Evolutionary conservation across 192 early-diverging fungal species (phyloP), one percentile per base, ranked within the genome.

Genomic region (Kickxella alabastrina): DNA sequence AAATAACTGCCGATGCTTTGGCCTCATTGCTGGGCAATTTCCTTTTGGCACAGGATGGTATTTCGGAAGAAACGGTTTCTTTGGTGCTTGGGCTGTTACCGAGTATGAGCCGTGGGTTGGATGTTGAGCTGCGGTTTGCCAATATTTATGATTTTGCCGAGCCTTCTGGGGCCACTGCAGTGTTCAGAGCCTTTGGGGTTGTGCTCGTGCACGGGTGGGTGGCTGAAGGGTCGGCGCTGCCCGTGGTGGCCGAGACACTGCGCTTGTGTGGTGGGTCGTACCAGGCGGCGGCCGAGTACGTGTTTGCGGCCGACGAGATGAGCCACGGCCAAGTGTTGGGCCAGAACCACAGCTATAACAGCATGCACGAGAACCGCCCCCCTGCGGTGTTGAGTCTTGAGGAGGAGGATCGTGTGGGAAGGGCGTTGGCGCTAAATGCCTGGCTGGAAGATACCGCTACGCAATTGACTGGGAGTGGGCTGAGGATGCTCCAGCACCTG

Each of bases 161-260:
- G 82, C n/a, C n/a, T n/a, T 18, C 79, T 67, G 26, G 80, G 81
- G 48, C 62, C 79, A 18, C 75, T 64, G 27, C 45, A 0, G 63
- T 95, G 26, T 96, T 96, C 67, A 81, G 86, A 48, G 75, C 85
- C 7, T 93, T 95, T 54, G 55, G 79, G 24, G 87, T 96, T 3
- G 75, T 81, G 15, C 60, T 96, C 7, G 88, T 90, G 35, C 93
- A 96, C 69, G 95, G 95, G 14, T 98, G 93, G 93, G 81, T 89
- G 17, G 84, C 82, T 18, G 87, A 88, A 6, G 86, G 84, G 40
- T 51, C 63, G 12, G 65, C 67, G 10, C 72, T 86, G 4, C 81
- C 82, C 44, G 65, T 68, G 10, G 75, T 86, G 4, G 82, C 82
- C 44, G 62, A 59, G 6, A 54, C 82, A 3, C 58, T 94, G 3